Percentiles rank a stretch among this genome's conserved stretches.
Evolutionary conservation across 441 rosid genomes (phyloP).

Genomic region (Macaranga tanarius): DNA sequence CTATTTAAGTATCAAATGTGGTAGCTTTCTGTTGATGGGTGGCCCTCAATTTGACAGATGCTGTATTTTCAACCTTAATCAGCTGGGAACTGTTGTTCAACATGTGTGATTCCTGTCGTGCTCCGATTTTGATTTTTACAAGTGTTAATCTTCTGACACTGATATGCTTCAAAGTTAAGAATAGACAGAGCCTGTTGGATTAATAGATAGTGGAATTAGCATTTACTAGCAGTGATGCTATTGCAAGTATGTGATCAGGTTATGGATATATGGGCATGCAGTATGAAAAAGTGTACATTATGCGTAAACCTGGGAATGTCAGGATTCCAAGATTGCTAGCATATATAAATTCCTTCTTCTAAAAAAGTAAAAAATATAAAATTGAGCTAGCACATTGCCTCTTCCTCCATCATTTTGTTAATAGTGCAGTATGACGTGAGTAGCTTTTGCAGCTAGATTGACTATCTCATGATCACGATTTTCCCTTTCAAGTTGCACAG

Average conservation of each 20-base stretch:
- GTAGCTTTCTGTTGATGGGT: background rate
- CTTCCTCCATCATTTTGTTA: background rate
- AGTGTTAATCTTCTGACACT: background rate
- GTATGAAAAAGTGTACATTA: background rate
- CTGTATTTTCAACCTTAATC: background rate
- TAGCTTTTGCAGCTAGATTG: background rate
- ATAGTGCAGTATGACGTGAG: background rate
- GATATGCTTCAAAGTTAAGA: background rate
- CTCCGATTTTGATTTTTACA: background rate
- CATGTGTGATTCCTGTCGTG: background rate
- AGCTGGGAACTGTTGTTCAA: background rate
- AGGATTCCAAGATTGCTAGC: background rate
- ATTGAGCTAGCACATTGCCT: background rate
- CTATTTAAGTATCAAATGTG: constrained; percentile 4
- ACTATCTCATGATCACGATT: background rate
- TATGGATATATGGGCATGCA: background rate
- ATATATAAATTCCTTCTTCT: background rate
- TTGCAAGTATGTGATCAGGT: background rate
- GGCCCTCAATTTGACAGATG: background rate
- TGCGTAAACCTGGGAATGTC: background rate
- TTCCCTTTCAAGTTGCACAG: background rate
- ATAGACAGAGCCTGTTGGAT: background rate
- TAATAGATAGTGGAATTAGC: background rate
- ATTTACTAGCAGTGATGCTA: background rate
- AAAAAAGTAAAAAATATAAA: background rate